Percentiles rank a stretch among this genome's conserved stretches.
Evolutionary conservation across 257 asterid genomes (phyloP).

Genomic region (Striga asiatica): DNA sequence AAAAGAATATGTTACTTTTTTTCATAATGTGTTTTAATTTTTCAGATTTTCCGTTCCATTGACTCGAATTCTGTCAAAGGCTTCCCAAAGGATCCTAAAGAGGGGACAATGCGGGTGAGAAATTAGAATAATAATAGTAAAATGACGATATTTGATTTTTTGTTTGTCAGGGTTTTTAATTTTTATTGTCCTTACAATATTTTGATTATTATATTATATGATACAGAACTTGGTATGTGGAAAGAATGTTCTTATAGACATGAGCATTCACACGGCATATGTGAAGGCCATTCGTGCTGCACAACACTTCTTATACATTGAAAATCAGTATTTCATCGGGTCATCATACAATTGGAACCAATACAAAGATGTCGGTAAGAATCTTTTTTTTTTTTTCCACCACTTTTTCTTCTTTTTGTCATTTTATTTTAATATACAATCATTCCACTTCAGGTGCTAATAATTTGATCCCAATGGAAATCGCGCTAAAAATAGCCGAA

Average conservation of each 20-base stretch:
- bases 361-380: constrained; percentile 69
- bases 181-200: background rate
- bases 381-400: background rate
- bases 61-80: constrained; percentile 94
- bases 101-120: constrained; percentile 59
- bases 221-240: constrained; percentile 86
- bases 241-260: constrained; percentile 88
- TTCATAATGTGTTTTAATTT: too few relatives aligned
- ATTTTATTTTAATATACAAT: background rate
- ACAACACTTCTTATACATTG: constrained; percentile 86
- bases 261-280: constrained; percentile 96
- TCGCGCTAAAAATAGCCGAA: constrained; percentile 76
- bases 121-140: too few relatives aligned
- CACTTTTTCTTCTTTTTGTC: background rate
- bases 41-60: constrained; percentile 88
- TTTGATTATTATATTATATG: constrained; percentile 1
- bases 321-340: constrained; percentile 96
- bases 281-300: constrained; percentile 92
- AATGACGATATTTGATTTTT: background rate
- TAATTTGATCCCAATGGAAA: constrained; percentile 93
- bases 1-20: background rate
- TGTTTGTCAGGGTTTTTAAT: too few relatives aligned
- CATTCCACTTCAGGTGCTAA: constrained; percentile 57
- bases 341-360: constrained; percentile 88
- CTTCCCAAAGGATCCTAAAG: constrained; percentile 93